Evolutionary conservation across 2,329 filamentous ascomycete genomes (phyloP).

Genomic region (Xenosphaeropsis pyriputrescens): DNA sequence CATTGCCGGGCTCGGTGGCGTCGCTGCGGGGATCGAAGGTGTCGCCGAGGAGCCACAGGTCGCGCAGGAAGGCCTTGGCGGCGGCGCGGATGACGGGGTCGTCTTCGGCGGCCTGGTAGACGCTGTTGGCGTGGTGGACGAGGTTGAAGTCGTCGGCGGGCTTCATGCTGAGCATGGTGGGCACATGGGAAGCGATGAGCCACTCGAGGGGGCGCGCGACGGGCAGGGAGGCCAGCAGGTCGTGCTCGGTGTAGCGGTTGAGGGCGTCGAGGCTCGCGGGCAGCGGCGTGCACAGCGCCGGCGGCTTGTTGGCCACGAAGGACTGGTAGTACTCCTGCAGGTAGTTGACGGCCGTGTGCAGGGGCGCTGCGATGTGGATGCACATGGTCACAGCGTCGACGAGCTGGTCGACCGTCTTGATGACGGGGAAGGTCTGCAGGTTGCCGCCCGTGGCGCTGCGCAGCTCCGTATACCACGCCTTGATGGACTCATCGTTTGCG

Average conservation of each 20-base stretch:
- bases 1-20: too few relatives aligned
- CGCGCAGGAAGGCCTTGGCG: too few relatives aligned
- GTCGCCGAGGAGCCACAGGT: too few relatives aligned
- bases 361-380: constrained; percentile 20
- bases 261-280: constrained; percentile 19
- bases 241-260: background rate
- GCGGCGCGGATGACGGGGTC: too few relatives aligned
- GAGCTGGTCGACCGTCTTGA: constrained; percentile 25
- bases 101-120: too few relatives aligned
- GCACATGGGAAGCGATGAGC: constrained; percentile 27
- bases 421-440: background rate
- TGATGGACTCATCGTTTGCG: constrained; percentile 18
- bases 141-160: constrained; percentile 23
- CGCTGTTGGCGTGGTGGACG: background rate
- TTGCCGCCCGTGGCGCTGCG: constrained; percentile 17
- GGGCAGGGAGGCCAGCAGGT: constrained; percentile 1
- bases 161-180: constrained; percentile 27
- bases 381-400: constrained; percentile 29
- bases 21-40: too few relatives aligned
- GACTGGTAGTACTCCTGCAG: constrained; percentile 33
- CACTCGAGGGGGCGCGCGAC: constrained; percentile 16
- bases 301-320: constrained; percentile 29
- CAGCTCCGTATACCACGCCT: constrained; percentile 26
- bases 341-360: constrained; percentile 35
- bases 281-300: constrained; percentile 20